Percentiles rank a stretch among this genome's conserved stretches.
Conservation (phyloP, 2,329 filamentous ascomycete species). For the Aspergillus terreus region DNA sequence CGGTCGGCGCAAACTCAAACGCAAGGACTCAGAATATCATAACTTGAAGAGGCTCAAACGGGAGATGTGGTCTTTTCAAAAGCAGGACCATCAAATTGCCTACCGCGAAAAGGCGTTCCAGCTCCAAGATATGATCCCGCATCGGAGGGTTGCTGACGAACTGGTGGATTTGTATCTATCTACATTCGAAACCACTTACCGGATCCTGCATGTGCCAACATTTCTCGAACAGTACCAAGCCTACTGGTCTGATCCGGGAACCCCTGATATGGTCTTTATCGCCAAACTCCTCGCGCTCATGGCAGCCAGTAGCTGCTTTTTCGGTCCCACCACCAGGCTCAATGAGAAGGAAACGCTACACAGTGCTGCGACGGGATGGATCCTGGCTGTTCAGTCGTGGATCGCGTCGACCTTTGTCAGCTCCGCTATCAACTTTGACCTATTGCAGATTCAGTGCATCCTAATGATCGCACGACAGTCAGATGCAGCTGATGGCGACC, state of each 20-base stretch:
- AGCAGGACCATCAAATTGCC: slow-evolving; percentile 25
- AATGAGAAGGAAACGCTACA: slow-evolving; percentile 40
- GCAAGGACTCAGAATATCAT: slow-evolving; percentile 19
- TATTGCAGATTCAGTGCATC: slow-evolving; percentile 32
- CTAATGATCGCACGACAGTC: slow-evolving; percentile 32
- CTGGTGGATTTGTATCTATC: slow-evolving; percentile 54
- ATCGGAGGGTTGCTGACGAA: slow-evolving; percentile 43
- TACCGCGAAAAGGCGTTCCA: slow-evolving; percentile 27
- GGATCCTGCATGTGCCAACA: slow-evolving; percentile 56
- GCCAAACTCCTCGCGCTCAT: slow-evolving; percentile 37
- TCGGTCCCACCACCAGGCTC: slow-evolving; percentile 15
- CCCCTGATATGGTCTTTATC: slow-evolving; percentile 46
- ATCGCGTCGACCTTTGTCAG: slow-evolving; percentile 30
- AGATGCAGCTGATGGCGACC: slow-evolving; percentile 27
- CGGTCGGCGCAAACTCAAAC: slow-evolving; percentile 16
- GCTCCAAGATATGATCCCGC: slow-evolving; percentile 43
- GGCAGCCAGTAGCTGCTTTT: slow-evolving; percentile 45
- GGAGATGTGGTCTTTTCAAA: slow-evolving; percentile 27
- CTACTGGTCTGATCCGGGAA: slow-evolving; percentile 47
- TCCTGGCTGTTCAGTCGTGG: slow-evolving; percentile 34
- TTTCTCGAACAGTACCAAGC: slow-evolving; percentile 56
- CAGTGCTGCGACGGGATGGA: slow-evolving; percentile 44
- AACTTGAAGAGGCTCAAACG: slow-evolving; percentile 28
- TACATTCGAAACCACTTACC: slow-evolving; percentile 54
- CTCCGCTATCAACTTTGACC: slow-evolving; percentile 26